Conservation (phyloP, 352 stramenopile species). For the Phytophthora constricta region DNA sequence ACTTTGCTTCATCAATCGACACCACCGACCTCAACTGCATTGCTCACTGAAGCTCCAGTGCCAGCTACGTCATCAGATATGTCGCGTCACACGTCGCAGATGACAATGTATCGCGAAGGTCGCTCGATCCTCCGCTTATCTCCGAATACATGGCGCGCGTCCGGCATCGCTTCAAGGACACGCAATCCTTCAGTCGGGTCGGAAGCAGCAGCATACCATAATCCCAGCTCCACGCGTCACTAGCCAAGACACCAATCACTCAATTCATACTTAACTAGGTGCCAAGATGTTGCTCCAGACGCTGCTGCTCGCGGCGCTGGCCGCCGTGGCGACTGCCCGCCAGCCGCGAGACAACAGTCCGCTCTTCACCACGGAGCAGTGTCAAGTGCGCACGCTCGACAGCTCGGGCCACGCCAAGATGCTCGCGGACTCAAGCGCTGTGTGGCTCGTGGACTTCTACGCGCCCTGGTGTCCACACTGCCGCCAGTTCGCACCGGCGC, state of each 20-base stretch:
- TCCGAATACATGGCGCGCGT: not conserved
- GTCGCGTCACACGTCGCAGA: not conserved
- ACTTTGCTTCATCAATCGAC: too few relatives aligned
- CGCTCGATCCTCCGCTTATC: not conserved
- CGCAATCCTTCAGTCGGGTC: conserved; percentile 1
- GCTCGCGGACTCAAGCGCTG: conserved; percentile 45
- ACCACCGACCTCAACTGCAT: too few relatives aligned
- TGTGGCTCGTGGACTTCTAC: conserved; percentile 87
- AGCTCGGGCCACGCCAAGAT: conserved; percentile 45
- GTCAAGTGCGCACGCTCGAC: conserved; percentile 51
- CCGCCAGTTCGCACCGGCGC: conserved; percentile 71
- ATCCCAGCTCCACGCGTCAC: conserved; percentile 27
- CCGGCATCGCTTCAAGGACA: conserved; percentile 17
- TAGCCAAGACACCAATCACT: not conserved
- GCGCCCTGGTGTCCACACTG: conserved; percentile 84
- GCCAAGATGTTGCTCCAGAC: conserved; percentile 23
- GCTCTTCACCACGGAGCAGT: conserved; percentile 70
- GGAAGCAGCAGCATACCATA: conserved; percentile 3
- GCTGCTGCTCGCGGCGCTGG: conserved; percentile 19
- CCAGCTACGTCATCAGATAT: too few relatives aligned
- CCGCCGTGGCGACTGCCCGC: conserved; percentile 2
- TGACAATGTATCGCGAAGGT: not conserved
- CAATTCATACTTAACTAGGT: not conserved
- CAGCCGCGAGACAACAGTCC: conserved; percentile 46
- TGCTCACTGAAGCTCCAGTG: too few relatives aligned